phyloP scores from a whole-genome alignment of 176 grass and related monocot species.

The Oryza coarctata region DNA sequence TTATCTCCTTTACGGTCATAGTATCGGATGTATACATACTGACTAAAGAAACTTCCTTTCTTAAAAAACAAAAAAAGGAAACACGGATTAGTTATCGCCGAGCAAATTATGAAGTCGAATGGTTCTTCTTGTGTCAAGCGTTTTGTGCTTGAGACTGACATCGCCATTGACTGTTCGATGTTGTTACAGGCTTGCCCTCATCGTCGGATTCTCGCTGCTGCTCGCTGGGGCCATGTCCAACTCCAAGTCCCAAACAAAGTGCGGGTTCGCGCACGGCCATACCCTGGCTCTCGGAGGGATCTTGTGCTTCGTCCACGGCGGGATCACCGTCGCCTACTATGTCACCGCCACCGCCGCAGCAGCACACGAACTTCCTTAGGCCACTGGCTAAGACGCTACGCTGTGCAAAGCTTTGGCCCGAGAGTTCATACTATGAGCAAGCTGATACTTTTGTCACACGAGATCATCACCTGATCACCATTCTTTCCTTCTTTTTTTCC shows the following conservation, averaged over 20 bases:
- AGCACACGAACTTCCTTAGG: slow-evolving; percentile 16
- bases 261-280: slow-evolving; percentile 66
- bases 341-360: slow-evolving; percentile 49
- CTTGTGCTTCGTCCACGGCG: slow-evolving; percentile 77
- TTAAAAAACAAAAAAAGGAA: no score
- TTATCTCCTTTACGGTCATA: background rate
- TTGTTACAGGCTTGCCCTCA: slow-evolving; percentile 57
- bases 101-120: background rate
- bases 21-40: background rate
- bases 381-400: background rate
- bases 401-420: background rate
- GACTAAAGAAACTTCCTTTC: background rate
- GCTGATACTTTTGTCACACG: slow-evolving; percentile 26
- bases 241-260: slow-evolving; percentile 51
- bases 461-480: background rate
- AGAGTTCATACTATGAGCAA: slow-evolving; percentile 5
- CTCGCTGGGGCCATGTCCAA: slow-evolving; percentile 75
- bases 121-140: background rate
- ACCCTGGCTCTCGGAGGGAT: slow-evolving; percentile 74
- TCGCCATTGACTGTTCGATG: background rate
- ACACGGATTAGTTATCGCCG: background rate
- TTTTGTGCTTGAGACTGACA: background rate
- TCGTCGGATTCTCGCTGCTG: slow-evolving; percentile 73
- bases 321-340: slow-evolving; percentile 70
- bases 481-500: slow-evolving; percentile 36